phyloP scores from a whole-genome alignment of 2,329 filamentous ascomycete genomes.

The Ophiostoma australiae region DNA sequence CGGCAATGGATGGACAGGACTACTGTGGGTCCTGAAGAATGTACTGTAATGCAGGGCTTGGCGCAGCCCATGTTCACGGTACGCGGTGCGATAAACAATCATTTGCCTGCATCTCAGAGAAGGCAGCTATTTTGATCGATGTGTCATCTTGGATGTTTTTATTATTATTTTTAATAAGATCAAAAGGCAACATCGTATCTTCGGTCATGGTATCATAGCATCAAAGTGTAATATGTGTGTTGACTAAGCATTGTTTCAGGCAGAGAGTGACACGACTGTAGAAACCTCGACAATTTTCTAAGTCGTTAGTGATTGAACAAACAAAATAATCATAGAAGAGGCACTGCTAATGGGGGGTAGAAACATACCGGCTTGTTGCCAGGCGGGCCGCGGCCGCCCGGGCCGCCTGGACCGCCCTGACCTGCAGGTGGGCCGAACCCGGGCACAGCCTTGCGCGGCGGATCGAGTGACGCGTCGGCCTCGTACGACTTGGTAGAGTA shows the following conservation, averaged over 20 bases:
- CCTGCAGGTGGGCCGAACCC: background rate
- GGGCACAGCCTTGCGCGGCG: slow-evolving; percentile 1
- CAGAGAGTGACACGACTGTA: background rate
- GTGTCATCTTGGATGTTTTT: background rate
- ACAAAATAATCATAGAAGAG: background rate
- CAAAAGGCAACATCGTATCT: background rate
- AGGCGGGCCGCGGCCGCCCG: background rate
- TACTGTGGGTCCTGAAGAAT: background rate
- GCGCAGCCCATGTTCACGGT: background rate
- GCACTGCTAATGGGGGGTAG: background rate
- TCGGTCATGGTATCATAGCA: background rate
- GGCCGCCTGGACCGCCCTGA: background rate
- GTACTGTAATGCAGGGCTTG: background rate
- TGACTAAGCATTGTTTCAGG: background rate
- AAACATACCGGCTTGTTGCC: background rate
- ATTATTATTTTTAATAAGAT: background rate
- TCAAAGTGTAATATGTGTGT: background rate
- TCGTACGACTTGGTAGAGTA: slow-evolving; percentile 30
- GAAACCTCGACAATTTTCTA: background rate
- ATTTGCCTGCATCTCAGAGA: background rate
- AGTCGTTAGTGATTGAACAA: background rate
- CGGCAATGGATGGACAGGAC: background rate
- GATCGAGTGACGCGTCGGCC: slow-evolving; percentile 1
- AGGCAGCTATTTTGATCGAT: background rate
- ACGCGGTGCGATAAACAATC: background rate